phyloP scores from a whole-genome alignment of 1,284 basidiomycete species.

The Puccinia hordei region DNA sequence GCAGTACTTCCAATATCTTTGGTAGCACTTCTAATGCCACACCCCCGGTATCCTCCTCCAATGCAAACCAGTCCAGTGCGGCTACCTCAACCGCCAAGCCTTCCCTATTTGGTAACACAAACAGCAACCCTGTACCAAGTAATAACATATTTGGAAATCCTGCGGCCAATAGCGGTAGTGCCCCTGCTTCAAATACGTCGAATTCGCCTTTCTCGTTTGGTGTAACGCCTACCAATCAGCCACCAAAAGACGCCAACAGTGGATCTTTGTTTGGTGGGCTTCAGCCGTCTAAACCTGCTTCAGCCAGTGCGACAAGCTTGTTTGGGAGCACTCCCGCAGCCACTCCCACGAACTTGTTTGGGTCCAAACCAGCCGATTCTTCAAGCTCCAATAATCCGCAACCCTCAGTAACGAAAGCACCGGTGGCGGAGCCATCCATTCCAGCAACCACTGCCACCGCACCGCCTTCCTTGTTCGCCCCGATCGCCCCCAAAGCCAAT shows the following conservation, averaged over 20 bases:
- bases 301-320: not conserved
- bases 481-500: not conserved
- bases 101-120: not conserved
- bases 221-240: constrained; percentile 1
- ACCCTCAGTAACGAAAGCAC: not conserved
- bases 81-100: not conserved
- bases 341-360: constrained; percentile 21
- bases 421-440: constrained; percentile 2
- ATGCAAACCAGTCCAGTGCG: not conserved
- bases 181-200: not conserved
- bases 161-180: not conserved
- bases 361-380: constrained; percentile 26
- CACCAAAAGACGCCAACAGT: not conserved
- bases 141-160: not conserved
- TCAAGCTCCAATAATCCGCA: constrained; percentile 4
- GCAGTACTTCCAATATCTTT: constrained; percentile 15
- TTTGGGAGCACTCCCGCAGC: not conserved
- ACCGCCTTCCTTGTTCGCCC: constrained; percentile 18
- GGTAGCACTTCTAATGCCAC: constrained; percentile 17
- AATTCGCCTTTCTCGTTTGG: not conserved
- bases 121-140: not conserved
- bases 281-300: not conserved
- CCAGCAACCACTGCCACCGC: not conserved
- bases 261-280: not conserved
- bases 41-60: not conserved